Evolutionary conservation across 2,329 filamentous ascomycete genomes (phyloP).

Genomic region (Beauveria australis): DNA sequence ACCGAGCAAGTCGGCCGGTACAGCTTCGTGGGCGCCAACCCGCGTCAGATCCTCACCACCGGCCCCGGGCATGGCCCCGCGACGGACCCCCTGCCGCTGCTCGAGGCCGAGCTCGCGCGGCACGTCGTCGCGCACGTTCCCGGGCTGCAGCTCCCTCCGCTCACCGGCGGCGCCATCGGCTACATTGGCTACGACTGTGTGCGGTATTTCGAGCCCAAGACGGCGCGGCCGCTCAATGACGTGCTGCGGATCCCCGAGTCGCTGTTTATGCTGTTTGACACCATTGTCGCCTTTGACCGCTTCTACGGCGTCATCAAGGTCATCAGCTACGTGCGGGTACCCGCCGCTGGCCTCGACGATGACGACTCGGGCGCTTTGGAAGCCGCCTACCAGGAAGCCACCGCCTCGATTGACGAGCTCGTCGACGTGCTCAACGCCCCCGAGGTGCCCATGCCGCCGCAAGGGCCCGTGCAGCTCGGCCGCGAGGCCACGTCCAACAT

Average conservation of each 20-base stretch:
- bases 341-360: constrained; percentile 28
- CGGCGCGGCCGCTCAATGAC: constrained; percentile 81
- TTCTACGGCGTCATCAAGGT: constrained; percentile 50
- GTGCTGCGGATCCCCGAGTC: constrained; percentile 84
- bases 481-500: constrained; percentile 89
- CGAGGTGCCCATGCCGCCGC: constrained; percentile 68
- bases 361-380: constrained; percentile 25
- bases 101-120: constrained; percentile 72
- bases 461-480: constrained; percentile 62
- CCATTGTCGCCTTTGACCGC: constrained; percentile 87
- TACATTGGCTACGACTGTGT: constrained; percentile 98
- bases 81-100: constrained; percentile 72
- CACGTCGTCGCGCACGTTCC: constrained; percentile 78
- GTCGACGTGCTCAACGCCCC: constrained; percentile 65
- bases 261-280: constrained; percentile 95
- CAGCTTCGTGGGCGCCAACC: constrained; percentile 84
- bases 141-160: constrained; percentile 69
- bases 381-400: constrained; percentile 58
- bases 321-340: constrained; percentile 65
- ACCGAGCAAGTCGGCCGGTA: constrained; percentile 91
- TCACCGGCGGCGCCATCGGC: constrained; percentile 88
- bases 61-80: constrained; percentile 80
- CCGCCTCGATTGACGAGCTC: constrained; percentile 53
- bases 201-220: constrained; percentile 95
- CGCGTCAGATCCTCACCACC: constrained; percentile 74